Evolutionary conservation across 1,284 basidiomycete species (phyloP), one percentile per base, ranked within the genome.

Genomic region (Ganoderma lucidum): DNA sequence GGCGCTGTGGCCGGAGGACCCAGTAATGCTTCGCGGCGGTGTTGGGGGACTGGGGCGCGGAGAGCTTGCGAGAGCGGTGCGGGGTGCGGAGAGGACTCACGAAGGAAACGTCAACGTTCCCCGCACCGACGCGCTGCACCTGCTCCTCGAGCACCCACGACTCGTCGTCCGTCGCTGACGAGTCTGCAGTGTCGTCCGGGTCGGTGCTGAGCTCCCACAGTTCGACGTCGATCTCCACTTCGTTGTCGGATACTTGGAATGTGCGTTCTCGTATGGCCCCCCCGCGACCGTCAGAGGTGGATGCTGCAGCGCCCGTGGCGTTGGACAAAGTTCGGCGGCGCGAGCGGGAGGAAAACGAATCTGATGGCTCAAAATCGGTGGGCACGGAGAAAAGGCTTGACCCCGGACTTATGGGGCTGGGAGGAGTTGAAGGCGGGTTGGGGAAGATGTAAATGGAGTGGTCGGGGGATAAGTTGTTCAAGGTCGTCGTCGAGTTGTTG

Each of bases 391-490:
- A 74, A 1, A 76, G 68, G 12, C 76, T 77, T 2, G 77, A 75
- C 1, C 70, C 73, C 10, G 79, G 77, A 65, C 76, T 78, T 4
- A 74, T 68, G 28, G 78, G 79, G 2, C 75, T 78, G 1, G 76
- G 72, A 37, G 78, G 79, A 0, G 67, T 67, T 6, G 77, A 78
- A 3, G 78, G 65, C 2, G 81, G 78, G 30, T 73, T 78, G n/a
- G 81, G 79, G 62, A 83, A 81, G 63, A 82, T 77, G 74, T 81
- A 81, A 44, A 81, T 78, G 32, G 79, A 79, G n/a, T 72, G 70
- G 53, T 79, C 77, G 53, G 74, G 73, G 53, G 73, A 71, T 56
- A 63, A 61, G 37, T 64, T 65, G 63, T 70, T 66, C 6, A 67
- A 66, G 1, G 64, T 62, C 23, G 2, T 28, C 48, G 65, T 60